Base-by-base conservation (phyloP, 2,329 filamentous ascomycete genomes). In the Graphiopsis chlorocephala region DNA sequence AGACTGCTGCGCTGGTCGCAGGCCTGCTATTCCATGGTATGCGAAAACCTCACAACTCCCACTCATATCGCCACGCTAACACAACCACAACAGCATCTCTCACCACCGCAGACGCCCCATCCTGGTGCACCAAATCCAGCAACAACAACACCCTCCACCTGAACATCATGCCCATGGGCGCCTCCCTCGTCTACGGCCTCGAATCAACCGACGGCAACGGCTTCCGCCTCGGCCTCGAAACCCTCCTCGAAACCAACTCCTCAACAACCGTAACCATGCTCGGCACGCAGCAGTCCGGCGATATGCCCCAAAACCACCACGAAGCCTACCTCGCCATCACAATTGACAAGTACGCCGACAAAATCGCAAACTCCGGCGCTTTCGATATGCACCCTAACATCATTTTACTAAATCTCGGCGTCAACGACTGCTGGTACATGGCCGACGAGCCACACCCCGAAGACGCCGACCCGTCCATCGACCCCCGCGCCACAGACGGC, bases 361-460 rank as follows among this genome's bases (percentile, higher is more conserved):
- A 60, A 29, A 29, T 35, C 2, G 25, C n/a, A 20, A 42, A 60
- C 23, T 60, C 57, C 10, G 35, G 57, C 57, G 33, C 23, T 11
- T 60, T 47, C 35, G 57, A 60, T 2, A 33, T 60, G 20, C 23
- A 60, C 5, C 57, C 57, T 10, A 42, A 31, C 25, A 47, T 60
- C 15, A 25, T 60, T 25, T 25, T 60, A 4, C 23, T 60, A 15
- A 26, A 42, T 6, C n/a, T 60, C 23, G 57, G 57, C 38, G 42
- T 35, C 17, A 60, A 60, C 23, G 57, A 60, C 57, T 60, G 57
- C 57, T 60, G 57, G 57, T 60, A 47, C 25, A 47, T 60, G 20
- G 38, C 57, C 20, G 25, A 47, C 10, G 57, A 60, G 23, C 4
- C 17, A 8, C 50, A 53, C 50, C 28, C 50, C 2, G 50, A 53